Evolutionary conservation across 2,329 filamentous ascomycete species (phyloP).

Genomic region (Scortechinia acanthostroma): DNA sequence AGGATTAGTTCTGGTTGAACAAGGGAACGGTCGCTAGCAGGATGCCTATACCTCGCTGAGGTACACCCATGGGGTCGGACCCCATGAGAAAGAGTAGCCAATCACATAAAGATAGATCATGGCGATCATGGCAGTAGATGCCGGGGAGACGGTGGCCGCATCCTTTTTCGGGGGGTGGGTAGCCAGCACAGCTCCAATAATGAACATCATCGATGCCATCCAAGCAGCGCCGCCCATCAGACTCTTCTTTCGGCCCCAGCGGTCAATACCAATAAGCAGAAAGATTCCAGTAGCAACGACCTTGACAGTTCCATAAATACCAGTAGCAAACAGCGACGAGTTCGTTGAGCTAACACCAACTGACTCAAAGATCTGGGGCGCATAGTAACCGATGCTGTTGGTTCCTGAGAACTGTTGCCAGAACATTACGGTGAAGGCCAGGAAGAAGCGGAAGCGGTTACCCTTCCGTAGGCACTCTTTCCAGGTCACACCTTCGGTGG

Average conservation of each 20-base stretch:
- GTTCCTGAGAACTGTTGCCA: constrained; percentile 41
- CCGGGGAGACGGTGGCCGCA: background rate
- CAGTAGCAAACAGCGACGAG: constrained; percentile 63
- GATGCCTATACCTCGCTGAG: too few species aligned
- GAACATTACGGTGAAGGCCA: constrained; percentile 40
- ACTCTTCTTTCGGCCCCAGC: constrained; percentile 53
- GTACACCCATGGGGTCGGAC: constrained; percentile 40
- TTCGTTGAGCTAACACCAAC: constrained; percentile 50
- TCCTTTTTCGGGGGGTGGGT: constrained; percentile 41
- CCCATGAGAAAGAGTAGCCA: constrained; percentile 39
- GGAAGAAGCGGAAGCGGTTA: constrained; percentile 36
- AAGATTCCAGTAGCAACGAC: constrained; percentile 56
- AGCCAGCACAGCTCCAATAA: constrained; percentile 39
- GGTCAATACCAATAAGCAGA: constrained; percentile 62
- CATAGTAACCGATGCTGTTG: constrained; percentile 53
- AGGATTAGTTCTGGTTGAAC: too few species aligned
- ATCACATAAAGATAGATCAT: constrained; percentile 47
- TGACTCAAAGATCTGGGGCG: constrained; percentile 61
- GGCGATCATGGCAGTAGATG: constrained; percentile 34
- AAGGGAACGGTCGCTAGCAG: too few species aligned
- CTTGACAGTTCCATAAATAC: constrained; percentile 69
- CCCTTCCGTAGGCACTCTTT: constrained; percentile 34
- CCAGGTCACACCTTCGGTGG: constrained; percentile 34
- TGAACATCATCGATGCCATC: constrained; percentile 57
- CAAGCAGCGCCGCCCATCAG: constrained; percentile 59